Percentiles rank a stretch among this genome's conserved stretches.
Conservation (phyloP, 495 filamentous ascomycete genomes). For the Bombardia bombarda region DNA sequence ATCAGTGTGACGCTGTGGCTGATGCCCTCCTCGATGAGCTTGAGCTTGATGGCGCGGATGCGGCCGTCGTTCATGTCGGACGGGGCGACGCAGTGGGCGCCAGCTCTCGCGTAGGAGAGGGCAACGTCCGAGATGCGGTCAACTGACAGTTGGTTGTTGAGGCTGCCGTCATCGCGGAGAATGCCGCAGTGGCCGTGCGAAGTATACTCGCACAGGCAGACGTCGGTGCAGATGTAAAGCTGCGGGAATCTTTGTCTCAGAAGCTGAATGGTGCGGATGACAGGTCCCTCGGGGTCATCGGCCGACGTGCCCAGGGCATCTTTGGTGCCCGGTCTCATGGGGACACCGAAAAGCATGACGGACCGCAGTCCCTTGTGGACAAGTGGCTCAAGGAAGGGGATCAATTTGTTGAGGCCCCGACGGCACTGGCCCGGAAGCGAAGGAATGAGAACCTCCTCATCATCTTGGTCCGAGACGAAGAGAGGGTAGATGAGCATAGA, state of each 20-base stretch:
- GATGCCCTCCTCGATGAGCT: slow-evolving; percentile 84
- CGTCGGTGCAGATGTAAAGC: slow-evolving; percentile 84
- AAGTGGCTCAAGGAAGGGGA: slow-evolving; percentile 77
- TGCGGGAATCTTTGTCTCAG: slow-evolving; percentile 75
- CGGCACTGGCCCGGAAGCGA: slow-evolving; percentile 85
- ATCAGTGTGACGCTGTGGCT: slow-evolving; percentile 85
- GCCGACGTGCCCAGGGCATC: slow-evolving; percentile 89
- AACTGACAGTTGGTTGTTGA: slow-evolving; percentile 88
- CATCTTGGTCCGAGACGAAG: slow-evolving; percentile 88
- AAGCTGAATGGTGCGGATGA: slow-evolving; percentile 75
- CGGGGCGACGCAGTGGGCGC: slow-evolving; percentile 92
- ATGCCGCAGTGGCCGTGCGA: slow-evolving; percentile 98
- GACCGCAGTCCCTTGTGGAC: slow-evolving; percentile 81
- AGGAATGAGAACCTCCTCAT: slow-evolving; percentile 85
- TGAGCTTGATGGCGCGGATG: slow-evolving; percentile 91
- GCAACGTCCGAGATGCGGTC: slow-evolving; percentile 91
- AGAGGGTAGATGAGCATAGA: slow-evolving; percentile 97
- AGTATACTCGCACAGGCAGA: slow-evolving; percentile 97
- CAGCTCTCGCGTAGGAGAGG: slow-evolving; percentile 83
- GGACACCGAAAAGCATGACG: slow-evolving; percentile 94
- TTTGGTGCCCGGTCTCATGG: slow-evolving; percentile 68
- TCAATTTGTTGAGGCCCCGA: slow-evolving; percentile 75
- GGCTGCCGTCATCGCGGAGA: slow-evolving; percentile 77
- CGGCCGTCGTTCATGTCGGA: slow-evolving; percentile 99
- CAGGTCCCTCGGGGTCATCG: slow-evolving; percentile 86